Conservation (phyloP, 2,329 filamentous ascomycete genomes). For the Exophiala alcalophila region DNA sequence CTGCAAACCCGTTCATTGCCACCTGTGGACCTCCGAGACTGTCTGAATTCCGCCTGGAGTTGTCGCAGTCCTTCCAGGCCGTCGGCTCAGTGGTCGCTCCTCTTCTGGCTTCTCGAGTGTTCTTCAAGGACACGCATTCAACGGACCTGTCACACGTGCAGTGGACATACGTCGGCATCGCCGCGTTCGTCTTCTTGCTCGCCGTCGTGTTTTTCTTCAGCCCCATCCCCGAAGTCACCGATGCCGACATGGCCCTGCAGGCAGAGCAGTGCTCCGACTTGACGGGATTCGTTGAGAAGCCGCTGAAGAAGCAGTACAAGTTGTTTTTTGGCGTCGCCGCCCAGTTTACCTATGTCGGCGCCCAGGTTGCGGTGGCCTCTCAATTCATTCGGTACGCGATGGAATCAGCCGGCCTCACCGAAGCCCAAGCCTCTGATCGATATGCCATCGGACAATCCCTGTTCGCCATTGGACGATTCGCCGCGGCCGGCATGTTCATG, state of each 20-base stretch:
- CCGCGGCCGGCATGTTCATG: slow-evolving; percentile 66
- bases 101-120: slow-evolving; percentile 61
- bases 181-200: slow-evolving; percentile 65
- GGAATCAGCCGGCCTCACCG: slow-evolving; percentile 55
- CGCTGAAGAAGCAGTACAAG: slow-evolving; percentile 68
- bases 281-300: slow-evolving; percentile 52
- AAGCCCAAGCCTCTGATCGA: slow-evolving; percentile 62
- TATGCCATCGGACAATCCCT: slow-evolving; percentile 72
- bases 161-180: slow-evolving; percentile 79
- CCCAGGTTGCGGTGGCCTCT: slow-evolving; percentile 31
- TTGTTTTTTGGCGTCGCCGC: slow-evolving; percentile 73
- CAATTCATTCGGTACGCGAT: slow-evolving; percentile 64
- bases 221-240: slow-evolving; percentile 69
- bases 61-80: slow-evolving; percentile 74
- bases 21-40: slow-evolving; percentile 74
- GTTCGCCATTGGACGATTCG: slow-evolving; percentile 72
- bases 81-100: slow-evolving; percentile 72
- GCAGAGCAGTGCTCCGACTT: slow-evolving; percentile 39
- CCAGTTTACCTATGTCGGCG: slow-evolving; percentile 76
- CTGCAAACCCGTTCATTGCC: slow-evolving; percentile 72
- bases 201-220: slow-evolving; percentile 66
- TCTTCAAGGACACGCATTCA: slow-evolving; percentile 64
- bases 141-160: slow-evolving; percentile 67
- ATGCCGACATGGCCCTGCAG: slow-evolving; percentile 65
- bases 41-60: slow-evolving; percentile 73